Base-by-base conservation (phyloP, 345 rosid genomes). In the Ceriops decandra region DNA sequence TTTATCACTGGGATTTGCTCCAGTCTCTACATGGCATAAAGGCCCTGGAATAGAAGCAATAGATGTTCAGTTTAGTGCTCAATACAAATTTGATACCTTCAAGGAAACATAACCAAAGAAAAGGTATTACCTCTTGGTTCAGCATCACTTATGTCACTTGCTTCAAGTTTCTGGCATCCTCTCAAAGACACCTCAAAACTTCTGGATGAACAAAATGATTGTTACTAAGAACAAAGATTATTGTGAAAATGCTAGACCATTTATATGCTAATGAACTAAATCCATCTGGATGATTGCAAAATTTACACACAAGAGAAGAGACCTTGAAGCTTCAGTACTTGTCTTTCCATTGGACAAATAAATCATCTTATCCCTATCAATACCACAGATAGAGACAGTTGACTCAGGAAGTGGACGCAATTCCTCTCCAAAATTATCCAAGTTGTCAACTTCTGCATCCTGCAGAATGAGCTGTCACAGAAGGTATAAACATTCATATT, bases 341-440 rank as follows among this genome's bases (percentile, higher is more conserved):
- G 21, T 65, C 62, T 71, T 36, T 67, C 52, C 62, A 6, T 62
- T 59, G 28, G 56, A 53, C 57, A 51, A 8, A 54, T 17, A 42
- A 38, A 62, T 49, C 64, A 68, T 68, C 66, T 72, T 52, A 64
- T 70, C 68, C 35, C 38, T 62, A 62, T 68, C 67, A 66, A 75
- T 60, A 69, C 66, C 70, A 42, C 68, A 70, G 54, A 52, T 71
- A 72, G 75, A 75, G 9, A 68, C 21, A 15, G 64, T 73, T 36
- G 61, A 60, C 69, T 51, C 73, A 2, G 67, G 76, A 58, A 62
- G 72, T 52, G 74, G 82, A 72, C 83, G 81, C 66, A 79, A 36
- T 31, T 82, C 86, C 61, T 57, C 71, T 32, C 88, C 88, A 26
- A 85, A 85, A 74, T 85, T 86, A 77, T 80, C 79, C 38, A 82